Conservation (phyloP, 139 green algal species). For the Spirogloea muscicola region DNA sequence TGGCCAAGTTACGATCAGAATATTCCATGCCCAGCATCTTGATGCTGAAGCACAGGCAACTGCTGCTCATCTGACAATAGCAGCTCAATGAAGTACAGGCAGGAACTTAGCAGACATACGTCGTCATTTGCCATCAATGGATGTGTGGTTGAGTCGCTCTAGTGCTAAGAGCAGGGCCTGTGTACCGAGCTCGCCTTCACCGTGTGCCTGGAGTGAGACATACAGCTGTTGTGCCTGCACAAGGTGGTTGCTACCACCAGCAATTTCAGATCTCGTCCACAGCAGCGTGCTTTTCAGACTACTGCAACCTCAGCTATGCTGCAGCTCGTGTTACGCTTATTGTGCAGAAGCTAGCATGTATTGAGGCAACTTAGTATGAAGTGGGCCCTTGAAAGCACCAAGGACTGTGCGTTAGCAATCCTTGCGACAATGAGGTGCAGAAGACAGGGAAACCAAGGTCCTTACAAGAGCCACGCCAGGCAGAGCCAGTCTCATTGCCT, state of each 20-base stretch:
- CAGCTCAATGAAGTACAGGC: no score
- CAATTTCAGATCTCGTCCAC: not conserved
- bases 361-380: not conserved
- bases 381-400: not conserved
- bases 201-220: conserved; percentile 28
- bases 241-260: not conserved
- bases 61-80: no score
- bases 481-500: conserved; percentile 30
- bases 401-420: no score
- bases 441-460: not conserved
- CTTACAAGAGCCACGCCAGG: conserved; percentile 37
- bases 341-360: not conserved
- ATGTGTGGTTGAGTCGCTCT: conserved; percentile 40
- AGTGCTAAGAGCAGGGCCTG: conserved; percentile 41
- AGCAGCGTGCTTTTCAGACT: not conserved
- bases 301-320: not conserved
- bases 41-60: no score
- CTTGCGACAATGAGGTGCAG: no score
- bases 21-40: no score
- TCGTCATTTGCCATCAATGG: no score
- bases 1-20: no score
- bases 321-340: not conserved
- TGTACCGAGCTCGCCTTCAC: conserved; percentile 25
- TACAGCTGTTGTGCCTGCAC: conserved; percentile 41
- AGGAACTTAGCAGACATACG: no score